Base-by-base conservation (phyloP, 352 stramenopile species). In the Phytophthora sp. region DNA sequence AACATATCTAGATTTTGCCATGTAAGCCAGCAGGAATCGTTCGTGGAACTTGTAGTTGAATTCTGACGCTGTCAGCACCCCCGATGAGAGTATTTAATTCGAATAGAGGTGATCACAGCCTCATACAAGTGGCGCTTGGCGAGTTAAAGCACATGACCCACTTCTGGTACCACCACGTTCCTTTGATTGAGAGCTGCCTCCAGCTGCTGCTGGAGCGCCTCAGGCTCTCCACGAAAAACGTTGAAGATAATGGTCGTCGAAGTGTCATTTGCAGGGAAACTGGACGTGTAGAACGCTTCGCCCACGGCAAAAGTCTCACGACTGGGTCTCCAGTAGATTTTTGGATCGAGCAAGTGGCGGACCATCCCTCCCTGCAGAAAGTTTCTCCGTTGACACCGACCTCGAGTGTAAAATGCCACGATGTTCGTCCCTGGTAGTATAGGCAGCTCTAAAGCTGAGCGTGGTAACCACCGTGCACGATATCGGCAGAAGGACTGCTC, bases 161-260 rank as follows among this genome's bases (percentile, higher is more conserved):
- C 67, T 2, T 78, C 45, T 1, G 74, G 68, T 5, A 37, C 38
- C n/a, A 44, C 35, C 15, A 83, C 68, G 17, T 66, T 43, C 26
- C 76, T 39, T 30, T 83, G 77, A 2, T 27, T 18, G 5, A 67
- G 42, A 0, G 77, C 77, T 0, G 38, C 44, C 11, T 58, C 24
- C n/a, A 87, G 54, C 49, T 87, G 77, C 30, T 74, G 57, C 5
- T 55, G 55, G 4, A 87, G 61, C 5, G 73, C 72, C 11, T 67
- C 46, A 1, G 69, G 60, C 17, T 74, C 60, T 7, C 77, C 74
- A 38, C 79, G 77, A 61, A 80, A 87, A 5, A 82, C 50, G 66
- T 87, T 87, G 54, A 87, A 82, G 60, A 87, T 87, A 66, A 87
- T 87, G n/a, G 77, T 87, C 7, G 46, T 54, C 20, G 46, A 54